Evolutionary conservation across 768 basidiomycete genomes (phyloP), one percentile per base, ranked within the genome.

Genomic region (Coprinellus aureogranulatus): DNA sequence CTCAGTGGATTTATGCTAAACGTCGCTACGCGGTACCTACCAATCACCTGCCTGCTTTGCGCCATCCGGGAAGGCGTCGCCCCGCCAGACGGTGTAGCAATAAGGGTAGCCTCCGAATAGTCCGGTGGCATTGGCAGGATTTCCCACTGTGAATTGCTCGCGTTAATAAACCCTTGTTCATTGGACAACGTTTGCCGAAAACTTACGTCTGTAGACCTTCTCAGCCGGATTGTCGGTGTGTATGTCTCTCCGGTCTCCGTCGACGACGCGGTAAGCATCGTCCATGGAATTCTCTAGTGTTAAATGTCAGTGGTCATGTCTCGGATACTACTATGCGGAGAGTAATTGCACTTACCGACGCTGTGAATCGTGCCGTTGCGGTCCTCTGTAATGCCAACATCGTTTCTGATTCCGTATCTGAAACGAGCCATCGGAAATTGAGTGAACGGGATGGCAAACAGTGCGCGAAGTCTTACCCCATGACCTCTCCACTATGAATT

Each of bases 381-480:
- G 34, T 58, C 57, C 46, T 58, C 57, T 6, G 50, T 26, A 27
- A 58, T 31, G 16, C 57, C 57, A 31, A 58, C 57, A 25, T 58
- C 57, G 27, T 58, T 58, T 18, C 57, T 14, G 8, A 58, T 18
- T 2, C 57, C 57, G 31, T 44, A 58, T 14, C 57, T 58, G 45
- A 20, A 27, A 11, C n/a, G 20, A 27, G 23, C 16, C 12, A 16
- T 27, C 26, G n/a, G 20, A 10, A 18, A 11, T 20, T 23, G 27
- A 22, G 10, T 12, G 9, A 31, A n/a, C 49, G n/a, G 8, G 48
- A 10, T 23, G 14, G 3, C 34, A 6, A 20, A 47, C 22, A 14
- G 28, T 46, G 45, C 6, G 14, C 25, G 10, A 28, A 27, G 25
- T 31, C 57, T 42, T 30, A 58, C 57, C 57, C 57, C 25, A 58